Evolutionary conservation across 148 eudicot genomes (phyloP).

Genomic region (Arctostaphylos glauca): DNA sequence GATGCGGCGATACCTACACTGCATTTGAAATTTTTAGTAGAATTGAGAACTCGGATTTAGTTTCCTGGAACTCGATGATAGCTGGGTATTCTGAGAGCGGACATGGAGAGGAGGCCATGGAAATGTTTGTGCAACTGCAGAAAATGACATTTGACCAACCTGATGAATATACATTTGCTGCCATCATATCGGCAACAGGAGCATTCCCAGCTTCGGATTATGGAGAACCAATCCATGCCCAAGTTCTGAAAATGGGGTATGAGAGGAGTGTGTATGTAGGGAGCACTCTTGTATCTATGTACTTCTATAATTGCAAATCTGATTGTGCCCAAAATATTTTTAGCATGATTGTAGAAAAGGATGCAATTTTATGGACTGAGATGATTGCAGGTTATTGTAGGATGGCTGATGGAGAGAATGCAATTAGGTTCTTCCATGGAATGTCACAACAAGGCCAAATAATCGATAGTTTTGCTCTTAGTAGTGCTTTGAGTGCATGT

Average conservation of each 20-base stretch:
- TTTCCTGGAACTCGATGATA: slow-evolving; percentile 88
- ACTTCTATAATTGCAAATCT: slow-evolving; percentile 50
- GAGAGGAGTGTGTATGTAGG: slow-evolving; percentile 56
- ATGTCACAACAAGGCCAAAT: slow-evolving; percentile 62
- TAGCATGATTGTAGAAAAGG: slow-evolving; percentile 42
- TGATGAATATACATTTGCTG: slow-evolving; percentile 82
- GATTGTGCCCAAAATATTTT: slow-evolving; percentile 59
- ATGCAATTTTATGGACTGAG: slow-evolving; percentile 79
- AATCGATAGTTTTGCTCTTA: slow-evolving; percentile 60
- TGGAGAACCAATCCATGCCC: slow-evolving; percentile 74
- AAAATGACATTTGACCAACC: slow-evolving; percentile 38
- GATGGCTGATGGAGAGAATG: slow-evolving; percentile 51
- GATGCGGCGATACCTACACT: slow-evolving; percentile 48
- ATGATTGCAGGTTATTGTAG: slow-evolving; percentile 68
- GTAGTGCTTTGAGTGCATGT: slow-evolving; percentile 71
- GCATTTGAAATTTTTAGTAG: slow-evolving; percentile 51
- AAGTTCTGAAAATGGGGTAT: slow-evolving; percentile 47
- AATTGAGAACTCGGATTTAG: slow-evolving; percentile 59
- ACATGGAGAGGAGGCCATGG: slow-evolving; percentile 61
- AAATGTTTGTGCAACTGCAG: slow-evolving; percentile 43
- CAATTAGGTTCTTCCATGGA: slow-evolving; percentile 46
- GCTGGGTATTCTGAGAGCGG: slow-evolving; percentile 63
- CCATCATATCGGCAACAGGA: slow-evolving; percentile 51
- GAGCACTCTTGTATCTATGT: slow-evolving; percentile 71
- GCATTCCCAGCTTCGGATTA: slow-evolving; percentile 36